These are phyloP conservation scores for Boletus subparvulus DNA, from an alignment of 768 basidiomycete genomes.

Conservation along the genomic window DNA sequence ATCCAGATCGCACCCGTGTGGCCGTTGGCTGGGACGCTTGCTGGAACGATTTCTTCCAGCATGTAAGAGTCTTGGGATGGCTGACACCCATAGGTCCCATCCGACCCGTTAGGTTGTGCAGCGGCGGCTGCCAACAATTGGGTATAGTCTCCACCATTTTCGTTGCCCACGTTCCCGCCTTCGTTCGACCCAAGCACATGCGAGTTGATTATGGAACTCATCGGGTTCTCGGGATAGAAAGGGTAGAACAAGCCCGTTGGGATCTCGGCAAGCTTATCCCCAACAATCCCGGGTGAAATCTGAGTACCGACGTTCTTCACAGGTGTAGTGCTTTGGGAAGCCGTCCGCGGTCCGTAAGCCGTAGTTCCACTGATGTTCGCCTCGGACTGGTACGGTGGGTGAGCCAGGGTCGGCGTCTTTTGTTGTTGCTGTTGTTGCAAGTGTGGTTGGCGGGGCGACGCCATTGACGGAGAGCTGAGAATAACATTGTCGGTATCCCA, in stretches of 20 bases:
- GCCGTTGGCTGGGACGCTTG: constrained; percentile 30
- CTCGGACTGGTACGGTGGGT: constrained; percentile 36
- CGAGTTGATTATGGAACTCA: constrained; percentile 22
- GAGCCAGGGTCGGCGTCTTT: constrained; percentile 38
- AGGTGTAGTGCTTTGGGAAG: constrained; percentile 31
- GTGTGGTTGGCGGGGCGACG: constrained; percentile 28
- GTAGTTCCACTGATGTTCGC: constrained; percentile 16
- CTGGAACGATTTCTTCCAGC: constrained; percentile 62
- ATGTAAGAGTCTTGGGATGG: constrained; percentile 62
- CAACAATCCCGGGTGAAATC: constrained; percentile 22
- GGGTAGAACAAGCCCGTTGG: constrained; percentile 74
- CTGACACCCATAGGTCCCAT: constrained; percentile 54
- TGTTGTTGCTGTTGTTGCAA: constrained; percentile 34
- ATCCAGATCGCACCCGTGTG: constrained; percentile 41
- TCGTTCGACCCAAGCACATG: constrained; percentile 22
- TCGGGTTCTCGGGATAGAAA: constrained; percentile 62
- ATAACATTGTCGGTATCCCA: constrained; percentile 44
- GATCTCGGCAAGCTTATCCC: constrained; percentile 56
- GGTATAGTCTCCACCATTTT: constrained; percentile 42
- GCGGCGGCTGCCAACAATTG: constrained; percentile 60
- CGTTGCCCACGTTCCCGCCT: constrained; percentile 15
- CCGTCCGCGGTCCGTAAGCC: constrained; percentile 30
- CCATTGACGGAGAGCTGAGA: constrained; percentile 25
- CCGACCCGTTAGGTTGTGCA: constrained; percentile 51
- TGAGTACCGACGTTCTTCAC: constrained; percentile 24